These are phyloP conservation scores for Cetradonia linearis DNA, from an alignment of 495 filamentous ascomycete species.

Conservation along the genomic window DNA sequence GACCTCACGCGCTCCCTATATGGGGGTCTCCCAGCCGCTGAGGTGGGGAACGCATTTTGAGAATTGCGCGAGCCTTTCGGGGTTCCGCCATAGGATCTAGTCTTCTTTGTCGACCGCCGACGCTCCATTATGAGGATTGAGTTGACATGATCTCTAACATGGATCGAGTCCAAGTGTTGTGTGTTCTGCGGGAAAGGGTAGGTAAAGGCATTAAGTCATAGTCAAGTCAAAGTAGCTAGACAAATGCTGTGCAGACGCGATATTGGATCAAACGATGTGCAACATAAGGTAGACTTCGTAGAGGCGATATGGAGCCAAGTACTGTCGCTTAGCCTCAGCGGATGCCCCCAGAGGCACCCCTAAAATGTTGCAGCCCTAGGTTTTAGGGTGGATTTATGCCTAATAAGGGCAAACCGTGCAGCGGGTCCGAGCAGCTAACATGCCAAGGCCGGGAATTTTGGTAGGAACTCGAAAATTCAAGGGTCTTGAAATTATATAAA, in stretches of 20 bases:
- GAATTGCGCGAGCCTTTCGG: conserved; percentile 2
- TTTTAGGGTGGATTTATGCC: too few relatives aligned
- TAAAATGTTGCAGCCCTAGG: too few relatives aligned
- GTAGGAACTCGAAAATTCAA: too few relatives aligned
- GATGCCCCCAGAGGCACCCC: too few relatives aligned
- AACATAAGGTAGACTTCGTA: neutral
- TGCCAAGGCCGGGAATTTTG: too few relatives aligned
- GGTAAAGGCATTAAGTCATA: neutral
- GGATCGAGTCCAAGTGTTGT: neutral
- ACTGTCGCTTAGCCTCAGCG: too few relatives aligned
- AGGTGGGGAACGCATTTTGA: neutral
- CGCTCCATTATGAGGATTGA: conserved; percentile 10
- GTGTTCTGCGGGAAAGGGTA: neutral
- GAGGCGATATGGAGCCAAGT: neutral
- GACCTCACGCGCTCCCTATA: conserved; percentile 14
- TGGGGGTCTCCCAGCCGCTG: neutral
- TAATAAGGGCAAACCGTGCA: too few relatives aligned
- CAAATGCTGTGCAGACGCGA: neutral
- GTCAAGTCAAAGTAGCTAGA: neutral
- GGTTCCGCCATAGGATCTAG: conserved; percentile 14
- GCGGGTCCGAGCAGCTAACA: too few relatives aligned
- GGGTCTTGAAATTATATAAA: too few relatives aligned
- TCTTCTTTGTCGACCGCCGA: conserved; percentile 17
- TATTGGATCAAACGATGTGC: neutral
- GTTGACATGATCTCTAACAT: conserved; percentile 5